Evolutionary conservation across 108 stramenopile genomes (phyloP), one percentile per base, ranked within the genome.

Genomic region (Cyclotella atomus): DNA sequence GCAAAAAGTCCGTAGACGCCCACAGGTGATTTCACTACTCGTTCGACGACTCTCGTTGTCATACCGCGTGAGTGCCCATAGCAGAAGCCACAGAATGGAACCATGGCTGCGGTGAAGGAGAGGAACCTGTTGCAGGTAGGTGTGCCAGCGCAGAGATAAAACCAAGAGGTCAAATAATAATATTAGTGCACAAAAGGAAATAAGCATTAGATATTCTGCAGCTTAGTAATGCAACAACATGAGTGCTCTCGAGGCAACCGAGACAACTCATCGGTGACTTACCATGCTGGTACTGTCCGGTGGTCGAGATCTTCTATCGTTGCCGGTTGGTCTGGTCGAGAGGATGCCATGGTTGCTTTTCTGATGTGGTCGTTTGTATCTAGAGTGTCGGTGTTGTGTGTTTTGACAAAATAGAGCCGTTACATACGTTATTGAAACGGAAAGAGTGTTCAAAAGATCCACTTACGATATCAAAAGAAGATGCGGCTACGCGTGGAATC

Each of bases 1-100:
- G 83, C 90, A 27, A 95, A 75, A 44, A 95, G 65, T 33, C 91
- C 94, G 67, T 91, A 91, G 0, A 93, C 90, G 4, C 94, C 94
- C 17, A 90, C 89, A 0, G 94, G 91, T 27, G 82, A 86, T 47
- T 68, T 65, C 10, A 89, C 91, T 2, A 95, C 86, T 0, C 77
- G 60, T 23, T 90, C 89, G 16, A 95, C 86, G 0, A 88, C 89
- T 9, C 81, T 57, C 0, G 70, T 81, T 0, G 91, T 95, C 49
- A 86, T 41, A 10, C 94, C 94, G 8, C 75, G 79, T 2, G 78
- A 75, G 55, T 95, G 94, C 17, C 86, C 88, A 52, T 91, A 92
- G 49, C 85, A 87, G 70, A 95, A 95, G 10, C 86, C 87, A 19
- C 76, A 77, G 59, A 95, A 91, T 1, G 95, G 95, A 4, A 91